Evolutionary conservation across 768 basidiomycete species (phyloP).

Genomic region (Nevesoporus exiguus): DNA sequence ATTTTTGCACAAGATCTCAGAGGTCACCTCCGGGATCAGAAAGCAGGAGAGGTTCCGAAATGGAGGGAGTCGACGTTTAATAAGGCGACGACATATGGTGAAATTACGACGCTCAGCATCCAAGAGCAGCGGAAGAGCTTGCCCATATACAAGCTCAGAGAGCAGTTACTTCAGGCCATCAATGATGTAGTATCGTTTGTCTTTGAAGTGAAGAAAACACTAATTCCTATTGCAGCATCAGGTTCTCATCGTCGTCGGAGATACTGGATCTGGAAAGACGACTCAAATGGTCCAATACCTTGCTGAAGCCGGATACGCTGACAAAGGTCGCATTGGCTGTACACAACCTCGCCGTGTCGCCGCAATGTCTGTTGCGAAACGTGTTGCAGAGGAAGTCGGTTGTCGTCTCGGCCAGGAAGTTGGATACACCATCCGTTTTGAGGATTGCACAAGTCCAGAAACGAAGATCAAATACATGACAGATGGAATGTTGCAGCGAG

Average conservation of each 20-base stretch:
- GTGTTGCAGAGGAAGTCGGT: slow-evolving; percentile 97
- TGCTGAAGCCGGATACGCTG: slow-evolving; percentile 91
- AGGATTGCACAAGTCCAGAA: slow-evolving; percentile 98
- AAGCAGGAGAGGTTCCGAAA: slow-evolving; percentile 74
- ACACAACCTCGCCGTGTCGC: slow-evolving; percentile 99
- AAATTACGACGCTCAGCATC: slow-evolving; percentile 85
- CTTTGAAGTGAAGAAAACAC: not conserved
- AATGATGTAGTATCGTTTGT: slow-evolving; percentile 57
- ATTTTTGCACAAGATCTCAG: slow-evolving; percentile 93
- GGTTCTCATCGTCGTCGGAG: slow-evolving; percentile 96
- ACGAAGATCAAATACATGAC: slow-evolving; percentile 99
- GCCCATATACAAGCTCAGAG: slow-evolving; percentile 94
- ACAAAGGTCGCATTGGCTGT: slow-evolving; percentile 88
- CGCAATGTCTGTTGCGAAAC: slow-evolving; percentile 98
- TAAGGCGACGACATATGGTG: slow-evolving; percentile 94
- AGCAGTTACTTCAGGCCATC: slow-evolving; percentile 86
- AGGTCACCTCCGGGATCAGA: slow-evolving; percentile 77
- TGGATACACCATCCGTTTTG: slow-evolving; percentile 98
- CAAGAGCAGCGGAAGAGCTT: slow-evolving; percentile 90
- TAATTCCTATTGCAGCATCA: slow-evolving; percentile 49
- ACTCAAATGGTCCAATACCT: slow-evolving; percentile 99
- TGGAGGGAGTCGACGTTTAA: slow-evolving; percentile 95
- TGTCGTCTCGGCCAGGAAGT: slow-evolving; percentile 97
- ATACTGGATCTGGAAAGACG: slow-evolving; percentile 98
- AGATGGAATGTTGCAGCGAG: slow-evolving; percentile 98